Percentiles rank a stretch among this genome's conserved stretches.
These are phyloP conservation scores for Liriodendron chinense DNA, from an alignment of 164 flowering plant species.

Conservation along the genomic window DNA sequence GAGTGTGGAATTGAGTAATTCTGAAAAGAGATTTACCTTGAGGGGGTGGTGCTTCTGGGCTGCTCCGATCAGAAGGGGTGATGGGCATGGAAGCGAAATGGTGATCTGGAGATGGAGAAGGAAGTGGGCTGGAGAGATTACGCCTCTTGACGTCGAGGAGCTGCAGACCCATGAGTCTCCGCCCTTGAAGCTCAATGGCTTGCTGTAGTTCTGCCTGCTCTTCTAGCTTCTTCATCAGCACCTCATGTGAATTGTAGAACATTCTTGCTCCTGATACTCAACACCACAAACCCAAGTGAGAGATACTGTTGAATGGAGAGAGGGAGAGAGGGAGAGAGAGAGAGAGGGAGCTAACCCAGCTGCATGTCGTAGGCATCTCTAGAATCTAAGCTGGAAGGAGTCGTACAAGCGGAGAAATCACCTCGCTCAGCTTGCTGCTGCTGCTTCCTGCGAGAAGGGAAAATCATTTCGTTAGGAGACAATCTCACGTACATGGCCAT, in stretches of 20 bases:
- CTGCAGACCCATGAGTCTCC: slow-evolving; percentile 76
- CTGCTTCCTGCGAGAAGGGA: slow-evolving; percentile 36
- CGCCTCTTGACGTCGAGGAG: slow-evolving; percentile 62
- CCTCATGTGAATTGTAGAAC: slow-evolving; percentile 65
- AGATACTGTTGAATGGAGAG: neutral
- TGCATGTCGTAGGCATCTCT: slow-evolving; percentile 78
- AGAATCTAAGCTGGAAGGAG: slow-evolving; percentile 69
- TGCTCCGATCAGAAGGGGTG: slow-evolving; percentile 25
- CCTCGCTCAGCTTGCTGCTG: slow-evolving; percentile 58
- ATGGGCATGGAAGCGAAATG: slow-evolving; percentile 19
- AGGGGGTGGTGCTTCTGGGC: slow-evolving; percentile 21
- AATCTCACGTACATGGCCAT: neutral
- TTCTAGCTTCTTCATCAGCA: slow-evolving; percentile 66
- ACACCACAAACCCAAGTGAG: neutral
- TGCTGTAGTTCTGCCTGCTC: slow-evolving; percentile 79
- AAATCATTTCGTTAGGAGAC: neutral
- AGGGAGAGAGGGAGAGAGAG: neutral
- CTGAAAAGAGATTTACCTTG: slow-evolving; percentile 37
- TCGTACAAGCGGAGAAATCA: slow-evolving; percentile 57
- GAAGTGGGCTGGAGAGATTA: neutral
- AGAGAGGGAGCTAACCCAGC: slow-evolving; percentile 42
- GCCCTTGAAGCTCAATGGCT: slow-evolving; percentile 75
- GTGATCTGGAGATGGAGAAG: neutral
- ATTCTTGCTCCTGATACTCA: slow-evolving; percentile 50
- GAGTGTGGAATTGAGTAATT: neutral